Conservation (phyloP, 129 eudicot species). For the Flaveria ramosissima region DNA sequence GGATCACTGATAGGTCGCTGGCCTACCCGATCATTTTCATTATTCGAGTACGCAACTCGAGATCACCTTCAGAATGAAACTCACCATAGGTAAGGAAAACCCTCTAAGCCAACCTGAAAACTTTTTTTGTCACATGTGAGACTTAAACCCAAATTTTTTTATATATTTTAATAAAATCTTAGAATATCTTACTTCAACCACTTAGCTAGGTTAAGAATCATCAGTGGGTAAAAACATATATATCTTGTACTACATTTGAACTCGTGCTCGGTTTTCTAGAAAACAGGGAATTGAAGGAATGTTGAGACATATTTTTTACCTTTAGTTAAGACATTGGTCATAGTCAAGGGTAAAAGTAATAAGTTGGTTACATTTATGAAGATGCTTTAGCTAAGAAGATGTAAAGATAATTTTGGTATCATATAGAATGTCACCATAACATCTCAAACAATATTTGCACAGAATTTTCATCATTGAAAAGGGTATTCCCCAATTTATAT, state of each 20-base stretch:
- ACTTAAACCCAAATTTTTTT: too few relatives aligned
- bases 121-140: too few relatives aligned
- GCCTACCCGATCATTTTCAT: too few relatives aligned
- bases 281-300: constrained; percentile 25
- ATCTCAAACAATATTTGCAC: constrained; percentile 32
- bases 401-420: constrained; percentile 37
- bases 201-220: too few relatives aligned
- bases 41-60: too few relatives aligned
- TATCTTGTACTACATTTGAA: not conserved
- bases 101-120: too few relatives aligned
- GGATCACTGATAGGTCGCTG: too few relatives aligned
- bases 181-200: too few relatives aligned
- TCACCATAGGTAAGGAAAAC: too few relatives aligned
- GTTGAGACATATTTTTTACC: constrained; percentile 23
- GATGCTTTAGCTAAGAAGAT: constrained; percentile 40
- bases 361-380: constrained; percentile 37
- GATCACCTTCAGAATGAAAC: too few relatives aligned
- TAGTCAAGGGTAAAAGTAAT: constrained; percentile 31
- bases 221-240: not conserved
- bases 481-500: constrained; percentile 31
- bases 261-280: constrained; percentile 20
- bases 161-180: too few relatives aligned
- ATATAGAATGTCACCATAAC: constrained; percentile 27
- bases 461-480: constrained; percentile 27
- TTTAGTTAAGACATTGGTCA: constrained; percentile 29